Evolutionary conservation across 768 basidiomycete species (phyloP), one percentile per base, ranked within the genome.

Genomic region (Hypholoma fasciculare): DNA sequence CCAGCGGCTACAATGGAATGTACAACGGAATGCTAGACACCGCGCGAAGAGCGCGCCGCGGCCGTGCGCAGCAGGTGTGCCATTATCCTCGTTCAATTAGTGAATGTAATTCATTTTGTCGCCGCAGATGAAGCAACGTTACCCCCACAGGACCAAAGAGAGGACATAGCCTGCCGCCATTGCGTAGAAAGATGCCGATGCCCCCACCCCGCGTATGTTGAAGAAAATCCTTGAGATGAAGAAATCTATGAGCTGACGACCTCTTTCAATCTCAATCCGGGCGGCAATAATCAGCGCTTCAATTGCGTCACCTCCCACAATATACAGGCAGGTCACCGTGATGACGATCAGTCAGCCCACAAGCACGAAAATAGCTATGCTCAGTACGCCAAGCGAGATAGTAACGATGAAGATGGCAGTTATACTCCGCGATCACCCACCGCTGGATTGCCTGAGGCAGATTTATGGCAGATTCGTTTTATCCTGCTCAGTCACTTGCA

Each of bases 341-440:
- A 72, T 19, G 76, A 79, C 19, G 81, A 81, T 17, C 80, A 80
- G 56, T 49, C 47, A 34, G 40, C 44, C 19, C 52, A 49, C 43
- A 52, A 48, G n/a, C 59, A 62, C 13, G 61, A 67, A 6, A 66
- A 67, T 5, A 67, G 71, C 39, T 68, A 72, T 47, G 69, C 68
- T 44, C 52, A 71, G 48, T 76, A 77, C 61, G 23, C 70, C 43
- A 70, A 73, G 42, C 69, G 74, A 20, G 76, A 78, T 34, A 76
- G 67, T 56, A 72, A 76, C 16, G 78, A 82, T 36, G 83, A 86
- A 42, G 82, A 80, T n/a, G 82, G 78, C 20, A 76, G 78, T 6
- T 87, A 81, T 61, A 91, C 89, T 0, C 89, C 89, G 6, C 82
- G 87, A 20, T 90, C 89, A 2, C 87, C 88, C 1, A 81, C 82